phyloP scores from a whole-genome alignment of 345 rosid genomes.

The Eucalyptus pauciflora region DNA sequence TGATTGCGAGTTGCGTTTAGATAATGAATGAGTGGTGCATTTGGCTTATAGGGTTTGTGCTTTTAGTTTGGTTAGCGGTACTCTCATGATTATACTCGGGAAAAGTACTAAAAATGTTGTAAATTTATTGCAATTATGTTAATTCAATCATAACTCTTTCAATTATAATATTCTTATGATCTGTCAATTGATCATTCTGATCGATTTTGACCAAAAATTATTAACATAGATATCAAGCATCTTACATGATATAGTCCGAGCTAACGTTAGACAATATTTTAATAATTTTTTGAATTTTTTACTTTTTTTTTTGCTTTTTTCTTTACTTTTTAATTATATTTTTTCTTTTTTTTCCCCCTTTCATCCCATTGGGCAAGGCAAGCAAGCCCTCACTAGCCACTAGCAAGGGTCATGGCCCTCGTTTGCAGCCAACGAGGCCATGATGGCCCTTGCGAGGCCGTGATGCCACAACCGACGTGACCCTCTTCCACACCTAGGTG shows the following conservation, averaged over 20 bases:
- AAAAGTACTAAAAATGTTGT: too few relatives aligned
- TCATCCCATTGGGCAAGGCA: not conserved
- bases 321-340: too few relatives aligned
- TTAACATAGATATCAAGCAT: fast-evolving
- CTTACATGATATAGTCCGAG: fast-evolving
- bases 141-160: fast-evolving
- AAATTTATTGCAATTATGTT: fast-evolving
- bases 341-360: fast-evolving
- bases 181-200: fast-evolving
- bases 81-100: not conserved
- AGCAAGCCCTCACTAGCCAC: not conserved
- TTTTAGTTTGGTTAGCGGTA: not conserved
- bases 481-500: fast-evolving
- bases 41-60: not conserved
- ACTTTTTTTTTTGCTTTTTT: fast-evolving
- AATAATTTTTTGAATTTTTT: too few relatives aligned
- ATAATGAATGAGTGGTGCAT: not conserved
- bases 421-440: fast-evolving
- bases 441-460: fast-evolving
- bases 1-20: not conserved
- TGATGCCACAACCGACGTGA: fast-evolving
- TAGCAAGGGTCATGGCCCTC: not conserved
- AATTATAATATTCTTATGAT: too few relatives aligned
- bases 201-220: not conserved
- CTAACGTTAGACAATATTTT: fast-evolving